A percentile compares a stretch with the other conserved stretches of the same genome.
Evolutionary conservation across 805 yeast species (phyloP).

Genomic region (Kodamaea hsintzibuensis): DNA sequence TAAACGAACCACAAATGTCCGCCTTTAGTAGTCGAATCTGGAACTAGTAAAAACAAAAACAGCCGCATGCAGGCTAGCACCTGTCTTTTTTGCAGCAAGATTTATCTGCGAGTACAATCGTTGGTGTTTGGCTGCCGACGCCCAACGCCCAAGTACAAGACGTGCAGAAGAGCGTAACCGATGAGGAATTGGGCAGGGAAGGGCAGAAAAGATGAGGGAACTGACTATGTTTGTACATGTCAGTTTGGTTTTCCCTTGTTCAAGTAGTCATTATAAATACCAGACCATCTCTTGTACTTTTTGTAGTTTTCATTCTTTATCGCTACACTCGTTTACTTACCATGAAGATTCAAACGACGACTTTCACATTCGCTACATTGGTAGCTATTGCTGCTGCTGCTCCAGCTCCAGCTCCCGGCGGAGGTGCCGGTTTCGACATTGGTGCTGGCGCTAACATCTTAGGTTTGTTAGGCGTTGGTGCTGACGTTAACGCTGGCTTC

Average conservation of each 20-base stretch:
- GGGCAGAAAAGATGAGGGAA: neutral
- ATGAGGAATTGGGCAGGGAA: neutral
- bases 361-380: constrained; percentile 2
- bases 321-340: constrained; percentile 1
- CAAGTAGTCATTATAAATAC: neutral
- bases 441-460: constrained; percentile 1
- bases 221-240: neutral
- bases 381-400: constrained; percentile 2
- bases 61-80: constrained; percentile 2
- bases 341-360: constrained; percentile 3
- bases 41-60: neutral
- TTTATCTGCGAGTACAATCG: constrained; percentile 1
- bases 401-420: neutral
- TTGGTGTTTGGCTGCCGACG: neutral
- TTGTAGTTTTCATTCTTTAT: neutral
- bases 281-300: neutral
- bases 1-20: constrained; percentile 1
- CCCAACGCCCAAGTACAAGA: neutral
- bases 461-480: neutral
- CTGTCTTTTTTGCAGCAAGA: constrained; percentile 1
- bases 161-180: neutral
- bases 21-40: neutral
- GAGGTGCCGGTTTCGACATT: neutral
- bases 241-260: neutral
- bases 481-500: constrained; percentile 1